Conservation (phyloP, 164 flowering plant genomes). For the Kingdonia uniflora region DNA sequence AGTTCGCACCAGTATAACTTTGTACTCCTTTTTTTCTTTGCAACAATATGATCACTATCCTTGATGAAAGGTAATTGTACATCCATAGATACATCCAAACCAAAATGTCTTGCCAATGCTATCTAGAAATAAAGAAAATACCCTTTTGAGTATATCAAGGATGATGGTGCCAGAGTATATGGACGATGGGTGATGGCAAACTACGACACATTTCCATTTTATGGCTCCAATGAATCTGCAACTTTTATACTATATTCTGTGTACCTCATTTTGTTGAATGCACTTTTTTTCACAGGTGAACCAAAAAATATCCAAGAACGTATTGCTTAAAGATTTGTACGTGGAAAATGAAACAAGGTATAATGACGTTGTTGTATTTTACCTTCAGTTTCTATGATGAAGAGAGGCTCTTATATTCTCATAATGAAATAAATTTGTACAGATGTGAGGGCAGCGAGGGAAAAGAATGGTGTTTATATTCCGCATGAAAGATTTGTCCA, state of each 20-base stretch:
- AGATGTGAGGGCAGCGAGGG: slow-evolving; percentile 86
- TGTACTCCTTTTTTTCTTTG: background rate
- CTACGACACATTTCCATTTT: too few relatives aligned
- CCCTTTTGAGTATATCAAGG: too few relatives aligned
- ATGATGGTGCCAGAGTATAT: too few relatives aligned
- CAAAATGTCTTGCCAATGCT: too few relatives aligned
- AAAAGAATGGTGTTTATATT: slow-evolving; percentile 77
- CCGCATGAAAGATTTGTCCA: slow-evolving; percentile 67
- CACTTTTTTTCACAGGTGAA: slow-evolving; percentile 44
- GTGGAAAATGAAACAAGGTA: slow-evolving; percentile 79
- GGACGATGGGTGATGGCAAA: too few relatives aligned
- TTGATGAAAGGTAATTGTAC: too few relatives aligned
- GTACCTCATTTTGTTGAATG: slow-evolving; percentile 5
- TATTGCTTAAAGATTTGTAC: slow-evolving; percentile 64
- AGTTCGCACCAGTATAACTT: slow-evolving; percentile 22
- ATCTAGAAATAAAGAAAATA: too few relatives aligned
- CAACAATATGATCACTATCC: background rate
- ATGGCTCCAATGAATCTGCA: too few relatives aligned
- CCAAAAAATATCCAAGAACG: slow-evolving; percentile 60
- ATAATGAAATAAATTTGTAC: slow-evolving; percentile 11
- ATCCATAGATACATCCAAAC: too few relatives aligned
- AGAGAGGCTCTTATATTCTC: background rate
- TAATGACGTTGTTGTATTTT: slow-evolving; percentile 4
- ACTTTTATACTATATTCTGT: too few relatives aligned
- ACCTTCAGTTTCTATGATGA: background rate